Evolutionary conservation across 2,329 filamentous ascomycete species (phyloP), one percentile per base, ranked within the genome.

Genomic region (Scolecobasidium constrictum): DNA sequence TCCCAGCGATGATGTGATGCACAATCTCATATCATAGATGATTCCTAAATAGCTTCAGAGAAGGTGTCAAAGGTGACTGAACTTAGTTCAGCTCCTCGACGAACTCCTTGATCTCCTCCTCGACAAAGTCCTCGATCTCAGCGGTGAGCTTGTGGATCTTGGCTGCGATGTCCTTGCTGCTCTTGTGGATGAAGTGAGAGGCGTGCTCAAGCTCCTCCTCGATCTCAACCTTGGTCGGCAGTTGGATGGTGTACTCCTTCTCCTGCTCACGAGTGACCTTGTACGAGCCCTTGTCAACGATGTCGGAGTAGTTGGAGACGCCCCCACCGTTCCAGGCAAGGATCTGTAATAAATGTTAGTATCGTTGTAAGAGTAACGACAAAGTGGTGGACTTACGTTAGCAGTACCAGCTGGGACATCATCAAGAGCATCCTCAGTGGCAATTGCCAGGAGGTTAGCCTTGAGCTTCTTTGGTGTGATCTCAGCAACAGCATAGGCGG

Each of bases 291-390:
- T 78, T 71, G 54, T 78, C 68, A 50, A 94, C 66, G 57, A 95
- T 94, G 55, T 83, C 72, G 48, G 77, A 75, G 78, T 85, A 95
- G 82, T 98, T 94, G 70, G 75, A 80, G 60, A 78, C 83, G 59
- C 92, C 92, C 69, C 87, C 93, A 62, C 93, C 92, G 77, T 98
- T 98, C 90, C 88, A 98, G 65, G 90, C 90, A 49, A 98, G 86
- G 60, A 94, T 73, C 69, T 73, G 51, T 62, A 54, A 43, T 43
- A 34, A 7, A 31, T 36, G 15, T 44, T 28, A 4, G 15, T 37
- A 36, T 23, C 11, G 15, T 3, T 12, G 15, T 12, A 2, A 35
- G 13, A 20, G 5, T 17, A 33, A 21, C 17, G 7, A 15, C 15
- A 31, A n/a, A 15, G 3, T 36, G 12, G 28, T 21, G 1, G 7